Conservation (phyloP, 768 basidiomycete species). For the Serpula lacrymans region DNA sequence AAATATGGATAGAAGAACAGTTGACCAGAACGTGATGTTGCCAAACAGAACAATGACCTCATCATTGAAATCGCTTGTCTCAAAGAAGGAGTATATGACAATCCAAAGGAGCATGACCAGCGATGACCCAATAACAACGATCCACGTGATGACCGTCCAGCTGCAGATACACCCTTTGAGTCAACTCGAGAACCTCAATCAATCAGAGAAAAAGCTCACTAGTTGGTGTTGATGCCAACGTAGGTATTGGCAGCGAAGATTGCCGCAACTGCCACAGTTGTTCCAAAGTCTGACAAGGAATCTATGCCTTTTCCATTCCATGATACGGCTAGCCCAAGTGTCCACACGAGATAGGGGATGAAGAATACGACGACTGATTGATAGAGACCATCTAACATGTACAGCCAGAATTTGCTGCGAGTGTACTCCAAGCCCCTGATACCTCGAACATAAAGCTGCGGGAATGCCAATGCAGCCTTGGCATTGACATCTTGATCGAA, state of each 20-base stretch:
- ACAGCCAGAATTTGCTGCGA: conserved; percentile 86
- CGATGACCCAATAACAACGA: conserved; percentile 74
- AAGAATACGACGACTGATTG: conserved; percentile 87
- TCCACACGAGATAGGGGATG: conserved; percentile 78
- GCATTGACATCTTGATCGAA: conserved; percentile 97
- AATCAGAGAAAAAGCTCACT: conserved; percentile 53
- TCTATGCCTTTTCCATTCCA: conserved; percentile 82
- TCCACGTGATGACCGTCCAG: conserved; percentile 85
- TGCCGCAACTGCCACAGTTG: conserved; percentile 83
- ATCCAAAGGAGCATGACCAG: conserved; percentile 87
- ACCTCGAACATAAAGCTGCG: conserved; percentile 93
- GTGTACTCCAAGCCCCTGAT: conserved; percentile 95
- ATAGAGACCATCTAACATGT: conserved; percentile 93
- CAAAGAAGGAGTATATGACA: conserved; percentile 81
- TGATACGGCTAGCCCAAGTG: conserved; percentile 56
- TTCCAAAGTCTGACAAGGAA: conserved; percentile 84
- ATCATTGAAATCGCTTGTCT: conserved; percentile 65
- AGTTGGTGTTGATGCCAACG: conserved; percentile 85
- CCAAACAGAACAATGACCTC: conserved; percentile 74
- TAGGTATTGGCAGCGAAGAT: conserved; percentile 87
- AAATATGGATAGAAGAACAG: conserved; percentile 63
- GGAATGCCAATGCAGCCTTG: conserved; percentile 85
- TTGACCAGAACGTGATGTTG: conserved; percentile 81
- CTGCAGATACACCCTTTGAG: conserved; percentile 33
- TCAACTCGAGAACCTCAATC: neutral